Percentiles rank a stretch among this genome's conserved stretches.
Evolutionary conservation across 805 yeast species (phyloP).

Genomic region (Clavispora carvajalis): DNA sequence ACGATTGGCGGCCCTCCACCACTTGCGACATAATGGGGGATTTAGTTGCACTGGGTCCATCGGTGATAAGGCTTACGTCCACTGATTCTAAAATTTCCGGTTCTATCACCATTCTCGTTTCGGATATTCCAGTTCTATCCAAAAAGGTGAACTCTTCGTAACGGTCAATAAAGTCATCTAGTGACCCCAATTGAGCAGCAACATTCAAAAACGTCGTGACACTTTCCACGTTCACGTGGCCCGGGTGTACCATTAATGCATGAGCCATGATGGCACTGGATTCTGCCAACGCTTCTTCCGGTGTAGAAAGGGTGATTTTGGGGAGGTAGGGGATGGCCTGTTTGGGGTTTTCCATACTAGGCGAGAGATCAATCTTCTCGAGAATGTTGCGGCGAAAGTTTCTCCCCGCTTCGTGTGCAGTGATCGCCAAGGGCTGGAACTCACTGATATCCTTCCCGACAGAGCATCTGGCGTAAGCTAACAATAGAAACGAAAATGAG

Average conservation of each 20-base stretch:
- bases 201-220: constrained; percentile 52
- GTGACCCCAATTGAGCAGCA: constrained; percentile 29
- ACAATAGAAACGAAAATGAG: constrained; percentile 41
- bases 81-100: constrained; percentile 8
- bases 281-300: constrained; percentile 56
- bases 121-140: constrained; percentile 20
- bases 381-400: constrained; percentile 43
- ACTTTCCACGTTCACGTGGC: constrained; percentile 35
- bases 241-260: constrained; percentile 40
- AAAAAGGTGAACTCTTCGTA: constrained; percentile 25
- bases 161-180: constrained; percentile 31
- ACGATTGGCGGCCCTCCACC: background rate
- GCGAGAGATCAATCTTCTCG: constrained; percentile 32
- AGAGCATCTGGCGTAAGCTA: constrained; percentile 38
- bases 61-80: constrained; percentile 1
- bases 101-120: constrained; percentile 13
- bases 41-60: constrained; percentile 10
- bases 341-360: constrained; percentile 3
- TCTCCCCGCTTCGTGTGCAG: constrained; percentile 42
- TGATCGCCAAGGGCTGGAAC: constrained; percentile 28
- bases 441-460: background rate
- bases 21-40: constrained; percentile 18
- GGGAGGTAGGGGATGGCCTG: constrained; percentile 69
- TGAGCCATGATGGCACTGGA: constrained; percentile 72
- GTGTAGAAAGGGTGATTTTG: constrained; percentile 33